Evolutionary conservation across 352 stramenopile species (phyloP).

Genomic region (Phytophthora kernoviae): DNA sequence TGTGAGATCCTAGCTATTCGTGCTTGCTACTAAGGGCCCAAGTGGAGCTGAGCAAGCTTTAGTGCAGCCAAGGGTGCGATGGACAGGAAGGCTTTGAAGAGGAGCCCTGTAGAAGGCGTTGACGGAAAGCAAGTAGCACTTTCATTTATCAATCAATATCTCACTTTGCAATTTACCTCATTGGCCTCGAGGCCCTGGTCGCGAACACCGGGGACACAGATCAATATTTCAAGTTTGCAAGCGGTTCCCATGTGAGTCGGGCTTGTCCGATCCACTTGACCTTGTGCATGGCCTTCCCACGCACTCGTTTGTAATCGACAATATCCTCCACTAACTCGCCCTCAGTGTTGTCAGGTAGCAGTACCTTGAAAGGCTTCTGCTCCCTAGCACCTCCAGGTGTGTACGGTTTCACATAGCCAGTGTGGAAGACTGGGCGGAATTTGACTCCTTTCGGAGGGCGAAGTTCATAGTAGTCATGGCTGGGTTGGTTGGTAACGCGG

Average conservation of each 20-base stretch:
- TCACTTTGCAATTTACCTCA: no score
- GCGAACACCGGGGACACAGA: no score
- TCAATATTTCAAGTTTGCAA: conserved; percentile 7
- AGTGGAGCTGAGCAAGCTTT: no score
- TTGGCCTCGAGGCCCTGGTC: no score
- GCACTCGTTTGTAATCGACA: conserved; percentile 6
- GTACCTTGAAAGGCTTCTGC: conserved; percentile 7
- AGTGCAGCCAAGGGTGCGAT: no score
- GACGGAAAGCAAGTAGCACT: no score
- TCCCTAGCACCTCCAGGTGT: neutral
- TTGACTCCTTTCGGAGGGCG: neutral
- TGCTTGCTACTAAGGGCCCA: no score
- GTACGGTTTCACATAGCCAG: conserved; percentile 7
- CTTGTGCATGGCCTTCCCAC: conserved; percentile 10
- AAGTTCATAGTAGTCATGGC: conserved; percentile 10
- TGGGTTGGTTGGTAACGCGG: neutral
- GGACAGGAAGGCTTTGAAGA: no score
- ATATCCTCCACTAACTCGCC: conserved; percentile 19
- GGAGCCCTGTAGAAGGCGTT: no score
- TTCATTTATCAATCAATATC: no score
- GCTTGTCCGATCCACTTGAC: conserved; percentile 12
- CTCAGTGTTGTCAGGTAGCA: conserved; percentile 5
- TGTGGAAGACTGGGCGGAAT: conserved; percentile 7
- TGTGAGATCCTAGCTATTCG: no score
- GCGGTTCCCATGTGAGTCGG: conserved; percentile 7